Conservation (phyloP, 2,329 filamentous ascomycete genomes). For the Penicillium digitatum region DNA sequence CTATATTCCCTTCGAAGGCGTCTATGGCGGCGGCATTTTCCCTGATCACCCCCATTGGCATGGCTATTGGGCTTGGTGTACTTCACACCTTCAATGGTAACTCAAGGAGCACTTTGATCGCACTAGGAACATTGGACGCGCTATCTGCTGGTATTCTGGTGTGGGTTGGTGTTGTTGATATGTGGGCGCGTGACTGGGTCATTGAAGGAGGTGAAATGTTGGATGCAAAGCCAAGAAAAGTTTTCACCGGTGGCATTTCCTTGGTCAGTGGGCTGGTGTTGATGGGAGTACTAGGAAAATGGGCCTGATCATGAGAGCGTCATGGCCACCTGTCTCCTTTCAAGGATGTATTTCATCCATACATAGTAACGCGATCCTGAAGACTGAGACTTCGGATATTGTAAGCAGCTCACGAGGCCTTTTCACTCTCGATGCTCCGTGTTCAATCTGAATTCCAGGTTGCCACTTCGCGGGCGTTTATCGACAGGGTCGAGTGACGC, state of each 20-base stretch:
- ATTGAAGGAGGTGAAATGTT: conserved; percentile 55
- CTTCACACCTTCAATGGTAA: conserved; percentile 70
- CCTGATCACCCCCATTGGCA: conserved; percentile 70
- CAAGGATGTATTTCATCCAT: neutral
- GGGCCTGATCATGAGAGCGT: conserved; percentile 51
- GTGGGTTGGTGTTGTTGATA: conserved; percentile 78
- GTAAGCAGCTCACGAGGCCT: neutral
- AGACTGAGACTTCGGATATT: neutral
- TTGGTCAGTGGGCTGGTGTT: conserved; percentile 60
- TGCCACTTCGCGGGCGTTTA: neutral
- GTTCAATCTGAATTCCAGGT: neutral
- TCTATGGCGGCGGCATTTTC: conserved; percentile 62
- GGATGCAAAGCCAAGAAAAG: conserved; percentile 49
- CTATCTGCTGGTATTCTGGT: conserved; percentile 70
- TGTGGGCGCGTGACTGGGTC: conserved; percentile 74
- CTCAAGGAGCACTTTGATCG: conserved; percentile 62
- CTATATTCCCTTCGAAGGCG: conserved; percentile 44
- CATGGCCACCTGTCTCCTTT: no score
- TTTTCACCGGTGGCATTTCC: conserved; percentile 49
- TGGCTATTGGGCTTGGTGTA: conserved; percentile 74
- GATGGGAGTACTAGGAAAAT: conserved; percentile 72
- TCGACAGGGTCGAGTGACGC: neutral
- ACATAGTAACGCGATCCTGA: neutral
- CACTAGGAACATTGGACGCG: conserved; percentile 70
- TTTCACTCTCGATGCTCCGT: neutral